phyloP scores from a whole-genome alignment of 257 asterid genomes.

The Penstemon davidsonii region DNA sequence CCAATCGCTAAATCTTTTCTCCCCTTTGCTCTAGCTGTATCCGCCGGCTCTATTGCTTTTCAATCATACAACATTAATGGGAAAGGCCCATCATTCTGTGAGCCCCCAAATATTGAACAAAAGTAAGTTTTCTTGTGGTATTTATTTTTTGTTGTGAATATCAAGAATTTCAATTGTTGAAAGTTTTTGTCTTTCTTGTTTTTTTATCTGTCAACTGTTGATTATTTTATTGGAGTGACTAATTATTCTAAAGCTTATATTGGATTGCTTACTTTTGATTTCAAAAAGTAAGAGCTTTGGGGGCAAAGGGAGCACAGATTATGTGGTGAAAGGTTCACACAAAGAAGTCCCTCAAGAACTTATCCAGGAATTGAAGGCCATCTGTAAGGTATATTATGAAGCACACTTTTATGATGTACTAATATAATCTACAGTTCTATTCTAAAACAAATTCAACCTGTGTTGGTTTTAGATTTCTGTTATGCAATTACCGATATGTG shows the following conservation, averaged over 20 bases:
- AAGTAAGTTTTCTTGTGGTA: conserved; percentile 36
- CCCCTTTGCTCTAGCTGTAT: conserved; percentile 63
- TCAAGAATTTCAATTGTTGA: too few species aligned
- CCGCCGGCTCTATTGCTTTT: conserved; percentile 56
- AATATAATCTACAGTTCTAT: neutral
- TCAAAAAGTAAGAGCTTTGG: conserved; percentile 53
- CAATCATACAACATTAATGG: conserved; percentile 35
- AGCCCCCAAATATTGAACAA: conserved; percentile 54
- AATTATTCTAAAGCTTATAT: too few species aligned
- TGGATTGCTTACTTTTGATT: conserved; percentile 11
- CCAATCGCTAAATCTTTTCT: conserved; percentile 41
- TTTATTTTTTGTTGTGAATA: too few species aligned
- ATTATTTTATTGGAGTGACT: too few species aligned
- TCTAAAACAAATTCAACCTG: neutral
- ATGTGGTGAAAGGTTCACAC: conserved; percentile 67
- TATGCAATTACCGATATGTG: neutral
- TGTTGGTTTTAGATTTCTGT: neutral
- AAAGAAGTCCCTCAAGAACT: conserved; percentile 58
- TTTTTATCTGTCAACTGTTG: too few species aligned
- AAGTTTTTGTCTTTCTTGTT: too few species aligned
- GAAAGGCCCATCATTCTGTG: conserved; percentile 47
- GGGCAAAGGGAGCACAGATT: conserved; percentile 70
- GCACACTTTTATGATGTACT: neutral
- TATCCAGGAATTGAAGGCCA: conserved; percentile 62
- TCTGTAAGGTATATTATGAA: conserved; percentile 60